phyloP scores from a whole-genome alignment of 2,329 filamentous ascomycete genomes.

The Sphaerulina musiva region DNA sequence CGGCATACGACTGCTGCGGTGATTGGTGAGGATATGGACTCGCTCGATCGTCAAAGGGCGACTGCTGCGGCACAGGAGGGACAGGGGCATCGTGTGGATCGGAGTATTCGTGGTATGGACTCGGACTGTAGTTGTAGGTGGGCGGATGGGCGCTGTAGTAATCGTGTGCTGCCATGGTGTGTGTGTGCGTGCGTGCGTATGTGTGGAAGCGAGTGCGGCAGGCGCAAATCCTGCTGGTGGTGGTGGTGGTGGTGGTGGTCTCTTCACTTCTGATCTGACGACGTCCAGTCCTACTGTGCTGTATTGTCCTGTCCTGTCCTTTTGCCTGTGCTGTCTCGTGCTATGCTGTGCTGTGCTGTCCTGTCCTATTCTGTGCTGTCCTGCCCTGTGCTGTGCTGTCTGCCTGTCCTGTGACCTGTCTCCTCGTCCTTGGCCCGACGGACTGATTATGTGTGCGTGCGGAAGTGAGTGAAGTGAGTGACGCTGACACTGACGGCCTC shows the following conservation, averaged over 20 bases:
- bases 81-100: constrained; percentile 40
- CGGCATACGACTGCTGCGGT: constrained; percentile 47
- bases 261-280: no score
- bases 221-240: background rate
- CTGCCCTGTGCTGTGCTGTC: no score
- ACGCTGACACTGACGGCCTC: no score
- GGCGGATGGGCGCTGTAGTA: constrained; percentile 45
- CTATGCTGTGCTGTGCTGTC: no score
- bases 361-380: no score
- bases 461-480: no score
- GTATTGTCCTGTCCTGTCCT: no score
- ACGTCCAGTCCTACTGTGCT: no score
- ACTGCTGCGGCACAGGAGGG: constrained; percentile 23
- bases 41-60: constrained; percentile 33
- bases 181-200: background rate
- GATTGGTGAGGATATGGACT: constrained; percentile 21
- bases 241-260: background rate
- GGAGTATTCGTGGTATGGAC: constrained; percentile 37
- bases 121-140: constrained; percentile 33
- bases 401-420: no score
- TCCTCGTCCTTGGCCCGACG: no score
- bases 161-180: constrained; percentile 34
- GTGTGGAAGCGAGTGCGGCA: constrained; percentile 5
- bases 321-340: no score
- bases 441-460: no score